Evolutionary conservation across 192 early-diverging fungal genomes (phyloP), one percentile per base, ranked within the genome.

Genomic region (Oehlia diaphana): DNA sequence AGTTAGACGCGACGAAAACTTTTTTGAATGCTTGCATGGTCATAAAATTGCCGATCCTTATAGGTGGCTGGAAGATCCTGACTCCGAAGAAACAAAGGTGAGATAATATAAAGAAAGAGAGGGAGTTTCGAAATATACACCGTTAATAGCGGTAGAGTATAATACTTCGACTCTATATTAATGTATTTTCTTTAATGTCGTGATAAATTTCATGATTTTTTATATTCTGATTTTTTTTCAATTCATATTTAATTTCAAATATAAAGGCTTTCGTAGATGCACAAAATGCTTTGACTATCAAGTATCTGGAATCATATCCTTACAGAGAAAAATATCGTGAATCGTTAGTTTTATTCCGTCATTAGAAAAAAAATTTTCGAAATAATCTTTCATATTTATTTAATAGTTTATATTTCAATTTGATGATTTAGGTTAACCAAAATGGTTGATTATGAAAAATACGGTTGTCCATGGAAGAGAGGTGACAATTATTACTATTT

Each of bases 1-100:
- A 19, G 86, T 86, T 53, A 84, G 86, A 42, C 82, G 90, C 13
- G 90, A 90, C 83, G 88, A 88, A 19, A 71, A 70, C 23, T 53
- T 82, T 23, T 81, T 77, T 1, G 82, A 85, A 23, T 69, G 71
- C 14, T 39, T 81, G 16, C 83, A 88, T 23, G 89, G 88, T 12
- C 44, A 37, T 61, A 69, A 65, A 0, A 83, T 90, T 33, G 76
- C 80, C 12, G 92, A 92, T 61, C 91, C 90, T 47, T 92, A 90
- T 82, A 83, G 88, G 28, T 90, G 90, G 89, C 82, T 94, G 35
- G 93, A 94, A 78, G 88, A 92, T 68, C 90, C 92, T 19, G 86
- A 91, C 47, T 78, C 85, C 1, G 81, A 84, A 42, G 87, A 92
- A 78, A 94, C 92, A 73, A 83, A 88, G 68, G 86, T 81, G 28